Evolutionary conservation across 345 rosid species (phyloP), one percentile per base, ranked within the genome.

Genomic region (Dipteronia sinensis): DNA sequence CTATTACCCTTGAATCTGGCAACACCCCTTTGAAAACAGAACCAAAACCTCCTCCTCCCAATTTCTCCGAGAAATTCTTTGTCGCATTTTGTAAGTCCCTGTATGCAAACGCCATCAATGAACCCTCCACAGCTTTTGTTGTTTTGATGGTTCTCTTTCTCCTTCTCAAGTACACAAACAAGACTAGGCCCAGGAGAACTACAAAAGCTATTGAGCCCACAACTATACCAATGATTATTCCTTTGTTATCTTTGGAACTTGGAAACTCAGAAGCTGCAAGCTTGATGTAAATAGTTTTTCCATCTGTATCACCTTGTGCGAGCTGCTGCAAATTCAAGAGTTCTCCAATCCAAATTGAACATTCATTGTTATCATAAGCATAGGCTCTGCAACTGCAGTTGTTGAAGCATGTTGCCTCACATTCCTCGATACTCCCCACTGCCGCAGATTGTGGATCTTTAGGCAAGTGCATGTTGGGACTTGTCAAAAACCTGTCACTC

Each of bases 41-140:
- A 76, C 98, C 95, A 31, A 94, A 94, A 64, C 97, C 96, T 81
- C 95, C 97, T 74, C 93, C 96, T 11, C 97, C 98, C 77, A 92
- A 49, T 83, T 87, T 92, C 47, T 91, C 89, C 0, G 93, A 90
- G 87, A 94, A 94, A 78, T 90, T 94, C 81, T 87, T 94, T 0
- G 97, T 92, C 1, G 92, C 93, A 29, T 34, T 81, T 53, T 90
- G 95, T 73, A 94, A 72, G 76, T 94, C 91, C 82, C 87, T 78
- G 77, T 92, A 91, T 22, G 78, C 89, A 78, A 87, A 94, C 8
- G 94, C 92, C 78, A 84, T 38, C 72, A 94, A 79, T 13, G 95
- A 83, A 71, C 98, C 97, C 67, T 92, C 97, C 55, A 79, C 85
- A 0, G 76, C 77, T 80, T 73, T 83, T 44, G 83, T 83, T 59